Percentiles rank a stretch among this genome's conserved stretches.
Conservation (phyloP, 2,329 filamentous ascomycete species). For the Claviceps humidiphila region DNA sequence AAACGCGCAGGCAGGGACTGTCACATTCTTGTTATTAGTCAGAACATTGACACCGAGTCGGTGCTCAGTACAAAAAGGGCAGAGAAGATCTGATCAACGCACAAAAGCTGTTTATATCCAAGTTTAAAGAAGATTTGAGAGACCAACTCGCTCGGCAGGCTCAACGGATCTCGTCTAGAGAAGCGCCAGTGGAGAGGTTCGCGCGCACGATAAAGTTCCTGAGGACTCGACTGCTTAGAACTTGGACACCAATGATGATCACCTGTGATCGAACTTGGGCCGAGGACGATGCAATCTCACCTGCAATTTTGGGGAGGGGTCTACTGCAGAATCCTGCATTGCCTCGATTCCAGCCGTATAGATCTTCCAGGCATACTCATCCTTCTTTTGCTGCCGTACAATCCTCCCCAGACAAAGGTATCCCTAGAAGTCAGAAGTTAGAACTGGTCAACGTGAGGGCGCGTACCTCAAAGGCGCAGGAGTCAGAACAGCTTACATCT, state of each 20-base stretch:
- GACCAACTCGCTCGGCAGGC: constrained; percentile 23
- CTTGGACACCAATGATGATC: background rate
- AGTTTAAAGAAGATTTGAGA: constrained; percentile 13
- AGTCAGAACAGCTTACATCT: constrained; percentile 18
- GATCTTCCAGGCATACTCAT: constrained; percentile 25
- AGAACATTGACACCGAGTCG: background rate
- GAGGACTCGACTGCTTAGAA: background rate
- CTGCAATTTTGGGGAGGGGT: constrained; percentile 20
- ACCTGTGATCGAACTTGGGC: background rate
- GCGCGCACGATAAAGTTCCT: constrained; percentile 20
- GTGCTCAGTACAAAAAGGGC: background rate
- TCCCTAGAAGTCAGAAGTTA: constrained; percentile 16
- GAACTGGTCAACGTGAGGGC: too few relatives aligned
- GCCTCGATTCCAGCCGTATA: constrained; percentile 26
- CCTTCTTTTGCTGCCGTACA: constrained; percentile 22
- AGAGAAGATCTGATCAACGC: constrained; percentile 2
- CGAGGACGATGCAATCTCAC: constrained; percentile 10
- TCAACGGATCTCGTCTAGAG: constrained; percentile 8
- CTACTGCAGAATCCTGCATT: constrained; percentile 13
- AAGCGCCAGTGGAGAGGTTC: constrained; percentile 19
- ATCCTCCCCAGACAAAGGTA: constrained; percentile 30
- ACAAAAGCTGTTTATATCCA: constrained; percentile 18
- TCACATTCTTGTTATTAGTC: background rate
- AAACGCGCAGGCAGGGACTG: constrained; percentile 13
- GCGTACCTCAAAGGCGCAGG: too few relatives aligned